Percentiles rank a stretch among this genome's conserved stretches.
phyloP scores from a whole-genome alignment of 306 rosid genomes.

The Quillaja saponaria region DNA sequence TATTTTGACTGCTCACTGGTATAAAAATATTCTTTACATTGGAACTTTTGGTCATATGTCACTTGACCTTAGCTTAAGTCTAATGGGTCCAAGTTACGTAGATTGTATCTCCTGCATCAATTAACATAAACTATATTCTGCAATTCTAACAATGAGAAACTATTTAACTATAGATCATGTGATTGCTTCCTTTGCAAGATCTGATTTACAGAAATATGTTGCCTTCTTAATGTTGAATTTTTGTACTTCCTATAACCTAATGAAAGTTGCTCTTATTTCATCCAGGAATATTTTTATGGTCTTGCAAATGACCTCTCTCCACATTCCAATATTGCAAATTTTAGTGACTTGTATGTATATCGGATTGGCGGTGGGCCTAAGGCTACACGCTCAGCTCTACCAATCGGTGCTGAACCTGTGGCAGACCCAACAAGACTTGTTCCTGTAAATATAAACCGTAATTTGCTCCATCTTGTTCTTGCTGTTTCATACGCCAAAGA shows the following conservation, averaged over 20 bases:
- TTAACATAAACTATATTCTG: too few relatives aligned
- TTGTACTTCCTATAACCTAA: too few relatives aligned
- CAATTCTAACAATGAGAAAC: too few relatives aligned
- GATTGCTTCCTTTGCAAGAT: not conserved
- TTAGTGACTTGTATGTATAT: conserved; percentile 69
- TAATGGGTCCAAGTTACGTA: too few relatives aligned
- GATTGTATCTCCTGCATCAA: too few relatives aligned
- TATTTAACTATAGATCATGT: not conserved
- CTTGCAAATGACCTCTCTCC: conserved; percentile 88
- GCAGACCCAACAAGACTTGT: conserved; percentile 90
- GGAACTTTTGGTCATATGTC: conserved; percentile 2
- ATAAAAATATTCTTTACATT: not conserved
- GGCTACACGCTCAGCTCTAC: conserved; percentile 96
- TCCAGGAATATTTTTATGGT: conserved; percentile 94
- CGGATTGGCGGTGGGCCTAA: conserved; percentile 98
- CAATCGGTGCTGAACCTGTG: conserved; percentile 97
- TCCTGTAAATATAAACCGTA: conserved; percentile 71
- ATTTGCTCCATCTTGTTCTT: conserved; percentile 76
- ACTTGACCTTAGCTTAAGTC: not conserved
- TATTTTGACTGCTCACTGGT: too few relatives aligned
- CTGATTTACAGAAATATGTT: not conserved
- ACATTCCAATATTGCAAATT: conserved; percentile 80
- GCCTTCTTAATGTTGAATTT: conserved; percentile 19
- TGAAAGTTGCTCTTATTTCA: conserved; percentile 37
- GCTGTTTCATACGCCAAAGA: conserved; percentile 91